These are phyloP conservation scores for Cochlearia excelsa DNA, from an alignment of 345 rosid species.

Conservation along the genomic window DNA sequence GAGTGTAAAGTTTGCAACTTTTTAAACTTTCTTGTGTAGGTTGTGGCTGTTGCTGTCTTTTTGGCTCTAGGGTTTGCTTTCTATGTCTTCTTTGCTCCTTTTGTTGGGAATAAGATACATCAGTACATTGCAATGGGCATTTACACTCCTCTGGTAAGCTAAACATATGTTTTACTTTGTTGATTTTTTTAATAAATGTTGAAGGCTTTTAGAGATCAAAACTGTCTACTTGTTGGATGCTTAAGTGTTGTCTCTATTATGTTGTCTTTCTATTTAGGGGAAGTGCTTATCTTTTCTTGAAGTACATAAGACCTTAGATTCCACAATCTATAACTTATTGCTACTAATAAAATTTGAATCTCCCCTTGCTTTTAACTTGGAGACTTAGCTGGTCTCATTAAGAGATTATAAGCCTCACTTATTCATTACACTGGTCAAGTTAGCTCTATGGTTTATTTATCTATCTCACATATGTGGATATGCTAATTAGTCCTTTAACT, in stretches of 20 bases:
- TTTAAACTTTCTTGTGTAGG: constrained; percentile 41
- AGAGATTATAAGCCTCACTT: neutral
- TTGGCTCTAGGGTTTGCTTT: constrained; percentile 95
- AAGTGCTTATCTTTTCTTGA: constrained; percentile 13
- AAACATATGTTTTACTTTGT: constrained; percentile 36
- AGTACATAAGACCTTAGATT: constrained; percentile 21
- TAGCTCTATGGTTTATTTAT: constrained; percentile 16
- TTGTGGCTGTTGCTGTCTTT: constrained; percentile 98
- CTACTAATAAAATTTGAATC: neutral
- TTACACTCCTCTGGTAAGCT: constrained; percentile 91
- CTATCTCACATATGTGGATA: constrained; percentile 1
- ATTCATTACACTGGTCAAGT: constrained; percentile 2
- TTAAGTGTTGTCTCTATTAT: constrained; percentile 25
- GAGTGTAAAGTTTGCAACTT: constrained; percentile 21
- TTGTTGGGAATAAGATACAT: constrained; percentile 76
- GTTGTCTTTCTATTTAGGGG: constrained; percentile 19
- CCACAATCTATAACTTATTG: constrained; percentile 13
- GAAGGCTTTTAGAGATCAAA: constrained; percentile 11
- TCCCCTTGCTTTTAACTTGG: constrained; percentile 14
- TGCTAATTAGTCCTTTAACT: constrained; percentile 5
- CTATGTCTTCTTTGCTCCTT: constrained; percentile 99
- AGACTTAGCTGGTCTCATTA: constrained; percentile 18
- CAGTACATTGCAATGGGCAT: constrained; percentile 81
- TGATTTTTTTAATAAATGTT: neutral
- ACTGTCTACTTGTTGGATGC: constrained; percentile 22